Base-by-base conservation (phyloP, 805 yeast genomes). In the Candida andamanensis region DNA sequence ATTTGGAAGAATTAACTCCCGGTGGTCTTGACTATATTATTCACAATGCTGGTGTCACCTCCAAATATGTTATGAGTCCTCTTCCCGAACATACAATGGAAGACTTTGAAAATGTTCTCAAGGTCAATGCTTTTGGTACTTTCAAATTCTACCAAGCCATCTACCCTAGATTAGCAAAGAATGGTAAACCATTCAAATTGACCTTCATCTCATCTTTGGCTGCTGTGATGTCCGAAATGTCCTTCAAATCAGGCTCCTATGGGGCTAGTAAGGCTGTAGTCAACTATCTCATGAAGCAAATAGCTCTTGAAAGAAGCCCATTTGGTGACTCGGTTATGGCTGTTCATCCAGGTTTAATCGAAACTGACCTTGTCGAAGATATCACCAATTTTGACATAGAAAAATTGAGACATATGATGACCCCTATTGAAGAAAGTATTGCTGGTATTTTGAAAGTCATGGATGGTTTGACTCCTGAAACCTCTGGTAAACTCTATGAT, bases 321-420 rank as follows among this genome's bases (percentile, higher is more conserved):
- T 13, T 17, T 24, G 26, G 15, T 5, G 22, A 30, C 13, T 26
- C 13, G 12, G 3, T 26, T 5, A 28, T 12, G 4, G 41, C 62
- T 9, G 10, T 62, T 10, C 63, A 60, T 31, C 73, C 73, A 1
- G 71, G 72, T 23, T 21, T 50, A 8, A 68, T 66, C 10, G n/a
- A 32, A n/a, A 58, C 62, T 21, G 69, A 64, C 29, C 51, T 54
- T 56, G 56, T 17, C 14, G 28, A 11, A 4, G n/a, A n/a, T n/a
- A n/a, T n/a, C n/a, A n/a, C n/a, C n/a, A n/a, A n/a, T n/a, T n/a
- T n/a, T n/a, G n/a, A n/a, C n/a, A n/a, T n/a, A n/a, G 17, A 19
- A 6, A 19, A 10, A 12, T 3, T 6, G 5, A 15, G 6, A 9
- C 16, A 11, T 6, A n/a, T n/a, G n/a, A 14, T 10, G 11, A n/a